A percentile compares a stretch with the other conserved stretches of the same genome.
Conservation (phyloP, 257 asterid species). For the Gentiana dahurica region DNA sequence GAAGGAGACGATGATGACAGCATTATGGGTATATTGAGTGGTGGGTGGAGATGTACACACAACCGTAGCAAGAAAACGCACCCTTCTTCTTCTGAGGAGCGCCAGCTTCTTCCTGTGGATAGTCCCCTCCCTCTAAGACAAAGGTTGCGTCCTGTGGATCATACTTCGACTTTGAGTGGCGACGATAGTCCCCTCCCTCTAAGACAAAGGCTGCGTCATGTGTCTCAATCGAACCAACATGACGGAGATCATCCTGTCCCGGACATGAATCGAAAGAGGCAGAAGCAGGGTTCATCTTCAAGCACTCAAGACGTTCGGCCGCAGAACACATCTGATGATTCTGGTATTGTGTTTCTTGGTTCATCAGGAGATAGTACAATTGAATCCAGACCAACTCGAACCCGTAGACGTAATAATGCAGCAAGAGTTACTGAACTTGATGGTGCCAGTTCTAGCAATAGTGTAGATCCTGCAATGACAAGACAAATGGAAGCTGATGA, state of each 20-base stretch:
- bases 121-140: conserved; percentile 1
- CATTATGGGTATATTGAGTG: conserved; percentile 15
- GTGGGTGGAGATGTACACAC: conserved; percentile 54
- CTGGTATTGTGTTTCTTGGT: conserved; percentile 37
- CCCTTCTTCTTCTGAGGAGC: conserved; percentile 12
- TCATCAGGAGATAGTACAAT: conserved; percentile 27
- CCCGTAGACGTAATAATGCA: conserved; percentile 12
- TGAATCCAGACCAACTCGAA: conserved; percentile 19
- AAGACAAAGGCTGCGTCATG: conserved; percentile 23
- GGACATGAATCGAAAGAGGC: conserved; percentile 34
- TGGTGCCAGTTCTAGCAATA: conserved; percentile 26
- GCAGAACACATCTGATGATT: conserved; percentile 30
- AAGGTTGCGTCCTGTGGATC: too few relatives aligned
- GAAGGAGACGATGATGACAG: conserved; percentile 20
- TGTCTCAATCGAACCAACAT: conserved; percentile 22
- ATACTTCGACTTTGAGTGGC: too few relatives aligned
- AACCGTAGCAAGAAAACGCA: conserved; percentile 25
- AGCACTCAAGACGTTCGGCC: conserved; percentile 46
- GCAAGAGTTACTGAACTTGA: conserved; percentile 42
- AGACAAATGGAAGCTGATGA: conserved; percentile 91
- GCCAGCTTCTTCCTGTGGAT: conserved; percentile 18
- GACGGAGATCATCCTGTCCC: conserved; percentile 26
- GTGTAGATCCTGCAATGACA: conserved; percentile 36
- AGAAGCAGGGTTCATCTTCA: conserved; percentile 41
- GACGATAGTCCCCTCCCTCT: conserved; percentile 3